Evolutionary conservation across 176 grass and related monocot genomes (phyloP).

Genomic region (Ampelocalamus luodianensis): DNA sequence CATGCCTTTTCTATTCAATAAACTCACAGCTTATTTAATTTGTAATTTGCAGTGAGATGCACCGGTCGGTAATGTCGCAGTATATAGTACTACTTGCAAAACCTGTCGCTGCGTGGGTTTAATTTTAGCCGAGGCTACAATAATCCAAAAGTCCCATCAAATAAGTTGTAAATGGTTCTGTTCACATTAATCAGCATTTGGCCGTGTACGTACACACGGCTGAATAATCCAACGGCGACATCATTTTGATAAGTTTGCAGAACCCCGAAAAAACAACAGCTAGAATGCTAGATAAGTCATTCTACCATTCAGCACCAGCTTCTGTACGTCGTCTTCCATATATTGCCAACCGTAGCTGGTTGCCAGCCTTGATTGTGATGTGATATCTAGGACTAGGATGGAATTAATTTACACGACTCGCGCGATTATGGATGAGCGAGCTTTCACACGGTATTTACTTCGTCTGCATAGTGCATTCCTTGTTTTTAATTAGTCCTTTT

Average conservation of each 20-base stretch:
- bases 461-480: neutral
- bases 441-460: conserved; percentile 1
- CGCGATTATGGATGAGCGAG: no score
- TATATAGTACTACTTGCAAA: no score
- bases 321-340: neutral
- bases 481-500: neutral
- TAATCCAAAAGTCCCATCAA: no score
- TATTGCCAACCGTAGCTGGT: neutral
- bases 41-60: no score
- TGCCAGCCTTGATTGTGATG: neutral
- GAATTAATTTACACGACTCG: neutral
- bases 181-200: neutral
- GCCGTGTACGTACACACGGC: neutral
- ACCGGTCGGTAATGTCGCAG: no score
- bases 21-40: no score
- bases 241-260: neutral
- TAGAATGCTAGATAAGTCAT: neutral
- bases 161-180: neutral
- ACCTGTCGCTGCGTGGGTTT: no score
- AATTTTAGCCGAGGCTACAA: no score
- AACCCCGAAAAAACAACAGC: no score
- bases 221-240: neutral
- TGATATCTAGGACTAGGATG: neutral
- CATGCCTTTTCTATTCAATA: no score
- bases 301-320: neutral